These are phyloP conservation scores for Globisporangium splendens DNA, from an alignment of 352 stramenopile genomes.

Conservation along the genomic window DNA sequence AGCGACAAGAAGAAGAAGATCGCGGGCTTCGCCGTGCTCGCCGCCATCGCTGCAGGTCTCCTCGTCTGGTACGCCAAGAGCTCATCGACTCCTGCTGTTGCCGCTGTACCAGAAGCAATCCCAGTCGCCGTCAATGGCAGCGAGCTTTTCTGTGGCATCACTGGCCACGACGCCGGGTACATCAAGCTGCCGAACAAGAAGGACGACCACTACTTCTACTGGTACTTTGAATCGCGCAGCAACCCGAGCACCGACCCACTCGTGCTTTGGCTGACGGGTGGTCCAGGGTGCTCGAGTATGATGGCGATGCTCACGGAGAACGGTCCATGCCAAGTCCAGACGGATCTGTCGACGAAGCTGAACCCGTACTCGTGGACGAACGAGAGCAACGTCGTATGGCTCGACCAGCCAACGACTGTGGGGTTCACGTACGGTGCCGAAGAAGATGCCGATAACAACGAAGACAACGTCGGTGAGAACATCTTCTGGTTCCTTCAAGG, in stretches of 20 bases:
- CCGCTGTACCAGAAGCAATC: neutral
- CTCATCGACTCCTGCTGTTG: neutral
- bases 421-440: conserved; percentile 29
- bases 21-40: conserved; percentile 9
- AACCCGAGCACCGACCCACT: conserved; percentile 23
- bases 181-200: conserved; percentile 35
- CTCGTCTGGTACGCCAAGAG: conserved; percentile 6
- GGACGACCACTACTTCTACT: conserved; percentile 48
- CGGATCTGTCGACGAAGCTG: conserved; percentile 17
- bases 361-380: conserved; percentile 42
- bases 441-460: conserved; percentile 26
- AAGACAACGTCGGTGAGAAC: conserved; percentile 35
- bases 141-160: conserved; percentile 17
- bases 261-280: conserved; percentile 34
- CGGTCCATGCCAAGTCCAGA: conserved; percentile 25
- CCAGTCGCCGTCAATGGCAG: neutral
- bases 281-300: conserved; percentile 33
- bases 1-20: conserved; percentile 18
- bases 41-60: conserved; percentile 2
- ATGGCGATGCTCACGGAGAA: conserved; percentile 33
- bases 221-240: conserved; percentile 32
- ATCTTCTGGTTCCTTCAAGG: conserved; percentile 37
- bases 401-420: conserved; percentile 33
- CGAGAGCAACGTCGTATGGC: conserved; percentile 34
- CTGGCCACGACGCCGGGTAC: conserved; percentile 25